Evolutionary conservation across 257 asterid species (phyloP), one percentile per base, ranked within the genome.

Genomic region (Salvia hispanica): DNA sequence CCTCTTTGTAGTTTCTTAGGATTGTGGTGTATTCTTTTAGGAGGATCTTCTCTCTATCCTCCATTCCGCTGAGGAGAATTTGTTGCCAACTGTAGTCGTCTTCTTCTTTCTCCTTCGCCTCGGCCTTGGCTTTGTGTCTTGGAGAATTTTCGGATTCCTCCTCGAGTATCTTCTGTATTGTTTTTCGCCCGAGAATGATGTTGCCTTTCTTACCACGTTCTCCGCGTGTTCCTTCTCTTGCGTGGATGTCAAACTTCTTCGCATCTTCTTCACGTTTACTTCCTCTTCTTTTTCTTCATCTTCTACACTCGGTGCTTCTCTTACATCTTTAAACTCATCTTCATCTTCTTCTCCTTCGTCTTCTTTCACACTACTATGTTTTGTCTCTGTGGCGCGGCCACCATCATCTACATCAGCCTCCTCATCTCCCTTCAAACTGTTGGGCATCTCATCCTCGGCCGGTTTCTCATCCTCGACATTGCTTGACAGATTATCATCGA

Each of bases 71-170:
- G 58, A 84, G 18, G 36, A 84, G 86, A 70, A 81, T 74, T 64
- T 76, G 72, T 58, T 81, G 84, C 91, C 91, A 85, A 63, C 74
- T 78, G 16, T 72, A 60, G 53, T 80, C 86, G 37, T 80, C 86
- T 13, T 80, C 79, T 13, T 66, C 65, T n/a, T 64, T 50, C 62
- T 63, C 86, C 12, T 80, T 78, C 10, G 62, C 62, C 11, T 64
- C 40, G 62, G 59, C 81, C 2, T 33, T 67, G 25, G 70, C 21
- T 43, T 46, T 60, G 36, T 2, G 4, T 40, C 9, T 40, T 12
- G 37, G 31, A 25, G 31, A 25, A 2, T 62, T 55, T 1, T 44
- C 67, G 14, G 43, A 46, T 1, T 62, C 67, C 1, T 40, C 67
- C 18, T 62, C 56, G 1, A 62, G 43, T 7, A 44, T 50, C 43